These are phyloP conservation scores for Tolypocladium cylindrosporum DNA, from an alignment of 2,329 filamentous ascomycete species.

Conservation along the genomic window DNA sequence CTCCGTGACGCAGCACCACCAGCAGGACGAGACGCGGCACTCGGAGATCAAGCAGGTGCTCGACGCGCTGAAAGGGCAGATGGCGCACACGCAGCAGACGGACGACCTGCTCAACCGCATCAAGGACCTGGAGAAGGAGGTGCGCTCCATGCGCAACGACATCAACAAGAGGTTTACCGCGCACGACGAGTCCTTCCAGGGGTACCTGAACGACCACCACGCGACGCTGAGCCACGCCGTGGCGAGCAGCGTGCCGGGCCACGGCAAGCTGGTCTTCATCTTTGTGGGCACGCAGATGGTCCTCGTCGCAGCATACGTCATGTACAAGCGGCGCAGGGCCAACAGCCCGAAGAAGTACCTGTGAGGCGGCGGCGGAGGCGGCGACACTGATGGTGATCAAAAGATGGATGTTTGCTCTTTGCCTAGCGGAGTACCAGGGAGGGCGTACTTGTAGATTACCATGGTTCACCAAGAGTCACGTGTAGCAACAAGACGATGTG, in stretches of 20 bases:
- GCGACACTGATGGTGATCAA: constrained; percentile 28
- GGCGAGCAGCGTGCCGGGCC: constrained; percentile 35
- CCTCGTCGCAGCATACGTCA: constrained; percentile 56
- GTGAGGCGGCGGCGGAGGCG: constrained; percentile 34
- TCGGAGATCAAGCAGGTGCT: constrained; percentile 41
- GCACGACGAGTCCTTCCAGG: constrained; percentile 43
- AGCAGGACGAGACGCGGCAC: constrained; percentile 45
- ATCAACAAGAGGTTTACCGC: constrained; percentile 37
- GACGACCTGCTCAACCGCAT: constrained; percentile 34
- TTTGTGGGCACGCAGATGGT: constrained; percentile 67
- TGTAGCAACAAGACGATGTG: not conserved
- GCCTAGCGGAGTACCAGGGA: not conserved
- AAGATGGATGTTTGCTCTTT: not conserved
- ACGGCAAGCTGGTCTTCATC: constrained; percentile 51
- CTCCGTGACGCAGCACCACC: constrained; percentile 39
- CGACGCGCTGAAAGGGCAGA: constrained; percentile 32
- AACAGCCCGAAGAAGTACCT: constrained; percentile 87
- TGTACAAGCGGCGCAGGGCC: constrained; percentile 71
- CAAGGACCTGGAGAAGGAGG: constrained; percentile 45
- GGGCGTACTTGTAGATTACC: too few relatives aligned
- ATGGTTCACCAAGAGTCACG: not conserved
- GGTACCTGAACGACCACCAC: constrained; percentile 40
- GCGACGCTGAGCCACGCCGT: constrained; percentile 37
- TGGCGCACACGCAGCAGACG: constrained; percentile 36
- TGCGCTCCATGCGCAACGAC: constrained; percentile 47